These are phyloP conservation scores for Carallia brachiata DNA, from an alignment of 345 rosid genomes.

Conservation along the genomic window DNA sequence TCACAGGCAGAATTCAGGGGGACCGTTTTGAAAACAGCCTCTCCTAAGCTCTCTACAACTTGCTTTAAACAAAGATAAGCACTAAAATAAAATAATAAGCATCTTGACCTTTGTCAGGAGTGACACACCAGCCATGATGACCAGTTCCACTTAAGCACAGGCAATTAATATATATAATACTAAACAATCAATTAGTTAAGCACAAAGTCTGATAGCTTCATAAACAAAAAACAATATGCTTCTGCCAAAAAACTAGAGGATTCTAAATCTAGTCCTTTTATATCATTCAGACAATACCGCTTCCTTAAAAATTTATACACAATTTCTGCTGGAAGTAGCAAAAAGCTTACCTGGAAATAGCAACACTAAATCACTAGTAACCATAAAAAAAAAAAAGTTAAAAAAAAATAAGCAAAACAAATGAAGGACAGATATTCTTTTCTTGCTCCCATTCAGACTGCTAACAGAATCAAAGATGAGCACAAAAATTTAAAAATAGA, in stretches of 20 bases:
- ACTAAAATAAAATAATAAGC: constrained; percentile 11
- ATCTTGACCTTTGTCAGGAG: constrained; percentile 41
- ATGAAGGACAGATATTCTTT: constrained; percentile 50
- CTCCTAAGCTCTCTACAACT: constrained; percentile 10
- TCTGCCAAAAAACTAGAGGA: constrained; percentile 22
- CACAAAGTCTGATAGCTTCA: constrained; percentile 13
- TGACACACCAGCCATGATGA: constrained; percentile 15
- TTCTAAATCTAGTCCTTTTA: constrained; percentile 20
- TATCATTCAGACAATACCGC: constrained; percentile 15
- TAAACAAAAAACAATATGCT: constrained; percentile 15
- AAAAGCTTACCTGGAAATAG: constrained; percentile 36
- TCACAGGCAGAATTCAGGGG: background rate
- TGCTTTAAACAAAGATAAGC: constrained; percentile 21
- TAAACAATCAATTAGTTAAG: constrained; percentile 12
- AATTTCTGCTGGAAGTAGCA: constrained; percentile 34
- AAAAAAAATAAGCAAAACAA: constrained; percentile 50
- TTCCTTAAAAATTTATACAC: constrained; percentile 32
- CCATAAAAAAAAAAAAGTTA: background rate
- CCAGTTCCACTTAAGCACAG: constrained; percentile 14
- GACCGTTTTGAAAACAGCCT: background rate
- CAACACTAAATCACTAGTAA: constrained; percentile 24
- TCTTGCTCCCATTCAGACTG: constrained; percentile 37
- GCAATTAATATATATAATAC: constrained; percentile 24
- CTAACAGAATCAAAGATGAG: constrained; percentile 29
- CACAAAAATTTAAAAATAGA: constrained; percentile 9